Evolutionary conservation across 2,329 filamentous ascomycete genomes (phyloP), one percentile per base, ranked within the genome.

Genomic region (Pseudocercospora fuligena): DNA sequence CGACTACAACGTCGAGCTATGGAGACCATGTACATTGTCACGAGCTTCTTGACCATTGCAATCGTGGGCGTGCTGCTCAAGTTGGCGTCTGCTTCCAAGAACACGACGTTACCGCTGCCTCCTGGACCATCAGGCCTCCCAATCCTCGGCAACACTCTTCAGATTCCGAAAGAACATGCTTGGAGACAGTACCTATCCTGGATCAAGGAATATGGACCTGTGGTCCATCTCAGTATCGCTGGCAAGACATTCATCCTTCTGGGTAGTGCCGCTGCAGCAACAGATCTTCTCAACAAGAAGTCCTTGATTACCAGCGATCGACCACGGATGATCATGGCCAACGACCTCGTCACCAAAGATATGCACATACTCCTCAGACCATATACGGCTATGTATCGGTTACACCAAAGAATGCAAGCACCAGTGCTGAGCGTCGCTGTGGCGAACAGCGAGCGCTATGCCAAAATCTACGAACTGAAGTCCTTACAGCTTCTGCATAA

Each of bases 251-350:
- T 47, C 43, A 47, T 47, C 16, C 16, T 47, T 16, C 16, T 47
- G n/a, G 43, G 43, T 12, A 47, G 43, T 47, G 43, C 43, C 11
- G 43, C 43, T 8, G 43, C 43, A 19, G 43, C 43, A 47, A 47
- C 43, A 47, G 43, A 47, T 47, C n/a, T 19, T n/a, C 43, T 47
- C 8, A 47, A 47, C 43, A 47, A 47, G 43, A 47, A 47, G 43
- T 47, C 43, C n/a, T 47, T 47, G 43, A 47, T 6, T 11, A 27
- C 53, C 4, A 31, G 25, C 53, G 47, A 43, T 40, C n/a, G 25
- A 57, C 46, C 51, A 57, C 40, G 47, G 5, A 33, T 56, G 61
- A 51, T 49, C 31, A 53, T 63, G 31, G 47, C 53, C 8, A 31
- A 51, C 3, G 61, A 63, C 40, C 51, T 63, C 11, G 33, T 63